Evolutionary conservation across 1,284 basidiomycete species (phyloP).

Genomic region (Moesziomyces aphidis): DNA sequence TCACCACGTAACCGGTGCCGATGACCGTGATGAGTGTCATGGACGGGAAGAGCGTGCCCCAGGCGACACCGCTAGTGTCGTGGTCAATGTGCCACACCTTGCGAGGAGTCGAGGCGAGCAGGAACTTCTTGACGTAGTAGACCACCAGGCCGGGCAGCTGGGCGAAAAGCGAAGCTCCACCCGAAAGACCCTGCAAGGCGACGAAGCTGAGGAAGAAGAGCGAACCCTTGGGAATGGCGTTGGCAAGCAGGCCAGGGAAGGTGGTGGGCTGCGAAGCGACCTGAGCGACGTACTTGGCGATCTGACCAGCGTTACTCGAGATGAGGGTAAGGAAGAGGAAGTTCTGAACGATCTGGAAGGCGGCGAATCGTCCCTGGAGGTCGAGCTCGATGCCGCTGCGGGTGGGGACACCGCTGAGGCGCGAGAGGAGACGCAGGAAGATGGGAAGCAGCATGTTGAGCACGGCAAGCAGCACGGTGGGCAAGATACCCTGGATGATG

Average conservation of each 20-base stretch:
- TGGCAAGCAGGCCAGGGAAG: constrained; percentile 63
- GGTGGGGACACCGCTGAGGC: constrained; percentile 84
- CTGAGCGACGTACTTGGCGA: constrained; percentile 39
- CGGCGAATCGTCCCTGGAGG: constrained; percentile 89
- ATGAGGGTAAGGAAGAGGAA: constrained; percentile 65
- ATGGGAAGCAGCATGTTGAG: constrained; percentile 93
- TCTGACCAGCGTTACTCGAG: constrained; percentile 52
- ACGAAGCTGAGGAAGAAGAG: constrained; percentile 92
- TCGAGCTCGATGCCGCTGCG: constrained; percentile 85
- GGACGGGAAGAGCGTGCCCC: constrained; percentile 79
- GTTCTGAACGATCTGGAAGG: constrained; percentile 77
- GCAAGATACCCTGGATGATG: constrained; percentile 82
- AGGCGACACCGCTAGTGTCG: constrained; percentile 75
- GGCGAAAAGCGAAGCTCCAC: constrained; percentile 81
- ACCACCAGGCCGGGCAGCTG: constrained; percentile 80
- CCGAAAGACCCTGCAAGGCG: constrained; percentile 68
- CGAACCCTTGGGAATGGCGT: constrained; percentile 82
- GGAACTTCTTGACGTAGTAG: constrained; percentile 85
- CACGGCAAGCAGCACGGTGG: constrained; percentile 83
- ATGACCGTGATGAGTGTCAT: constrained; percentile 62
- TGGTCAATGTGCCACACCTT: constrained; percentile 82
- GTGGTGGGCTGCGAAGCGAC: constrained; percentile 33
- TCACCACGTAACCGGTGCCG: constrained; percentile 78
- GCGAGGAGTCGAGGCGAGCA: constrained; percentile 91
- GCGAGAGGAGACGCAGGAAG: constrained; percentile 79